Evolutionary conservation across 495 filamentous ascomycete species (phyloP), one percentile per base, ranked within the genome.

Genomic region (Hypomontagnella submonticulosa): DNA sequence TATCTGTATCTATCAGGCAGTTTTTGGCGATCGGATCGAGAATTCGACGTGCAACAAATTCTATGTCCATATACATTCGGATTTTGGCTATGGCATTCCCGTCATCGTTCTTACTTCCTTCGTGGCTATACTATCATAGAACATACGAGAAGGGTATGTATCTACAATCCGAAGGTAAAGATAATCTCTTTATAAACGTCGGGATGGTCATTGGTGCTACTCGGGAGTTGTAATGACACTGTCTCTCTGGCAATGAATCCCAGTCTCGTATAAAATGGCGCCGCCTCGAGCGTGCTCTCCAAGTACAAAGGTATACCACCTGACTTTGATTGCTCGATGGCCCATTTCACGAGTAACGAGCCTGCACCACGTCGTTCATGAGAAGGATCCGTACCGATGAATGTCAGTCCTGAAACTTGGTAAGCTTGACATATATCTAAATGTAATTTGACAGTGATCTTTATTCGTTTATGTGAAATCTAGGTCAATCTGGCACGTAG

Each of bases 271-370:
- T 77, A 77, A 4, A 78, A 66, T 2, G 65, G 48, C 3, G 65
- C 73, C 16, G 75, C 75, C 15, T 71, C 54, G 15, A 74, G 30
- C 1, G 75, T 78, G 20, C 75, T 78, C 27, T 78, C 75, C 10
- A 76, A 49, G 59, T 78, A 78, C 9, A 68, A 54, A n/a, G 67
- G 66, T 0, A 69, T 48, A 11, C 54, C 37, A 0, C 71, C 46
- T 30, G 43, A 19, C n/a, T 56, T 63, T 10, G 61, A 70, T 15
- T 55, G 61, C 9, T 58, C 47, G 5, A 73, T 66, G 4, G 73
- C 74, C 75, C 75, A 78, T 23, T 58, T 42, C 6, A 70, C 64
- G 68, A 78, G 61, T 60, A 68, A 57, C 0, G 60, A 70, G 40
- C 63, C 75, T 1, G 74, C 74, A 36, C 75, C 75, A 15, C 65